Base-by-base conservation (phyloP, 768 basidiomycete species). In the Russula griseocarnosa region DNA sequence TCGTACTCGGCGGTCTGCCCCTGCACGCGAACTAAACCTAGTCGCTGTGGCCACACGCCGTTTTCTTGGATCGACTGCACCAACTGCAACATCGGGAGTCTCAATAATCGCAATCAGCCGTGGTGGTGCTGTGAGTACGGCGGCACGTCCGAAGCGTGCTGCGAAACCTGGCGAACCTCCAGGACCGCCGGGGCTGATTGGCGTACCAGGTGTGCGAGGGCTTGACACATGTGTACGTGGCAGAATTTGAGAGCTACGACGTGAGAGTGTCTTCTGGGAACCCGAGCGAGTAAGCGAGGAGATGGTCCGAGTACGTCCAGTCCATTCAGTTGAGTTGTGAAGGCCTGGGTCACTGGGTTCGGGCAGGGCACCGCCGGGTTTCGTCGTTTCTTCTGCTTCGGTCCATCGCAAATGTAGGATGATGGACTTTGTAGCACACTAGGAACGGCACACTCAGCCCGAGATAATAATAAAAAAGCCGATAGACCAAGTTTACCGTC, bases 401-500 rank as follows among this genome's bases (percentile, higher is more conserved):
- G 87, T 86, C 92, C 92, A 94, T 73, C 92, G 89, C 3, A 94
- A 75, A 70, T 93, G 92, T 46, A 94, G 72, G 61, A 94, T 91
- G 22, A 93, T 79, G 3, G 88, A 90, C 74, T 94, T 94, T 0
- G 92, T 94, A 1, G 92, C 92, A 69, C 92, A 94, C 92, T 92
- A 58, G 5, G 55, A 38, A 53, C 18, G 32, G 18, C n/a, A 40
- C 20, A 0, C 24, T 63, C 51, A 22, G 13, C n/a, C 22, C 38
- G 24, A 47, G 26, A n/a, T 10, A 5, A 5, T 5, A 30, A 44
- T 38, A 42, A 58, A 57, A 11, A 32, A 3, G 0, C 36, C 36
- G 28, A 26, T 11, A 40, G 26, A 3, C 34, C 34, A 49, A 11
- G 75, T 84, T 46, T 71, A 92, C 92, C 32, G 93, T 94, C 87